These are phyloP conservation scores for Tolypocladium endophyticum DNA, from an alignment of 2,329 filamentous ascomycete species.

Conservation along the genomic window DNA sequence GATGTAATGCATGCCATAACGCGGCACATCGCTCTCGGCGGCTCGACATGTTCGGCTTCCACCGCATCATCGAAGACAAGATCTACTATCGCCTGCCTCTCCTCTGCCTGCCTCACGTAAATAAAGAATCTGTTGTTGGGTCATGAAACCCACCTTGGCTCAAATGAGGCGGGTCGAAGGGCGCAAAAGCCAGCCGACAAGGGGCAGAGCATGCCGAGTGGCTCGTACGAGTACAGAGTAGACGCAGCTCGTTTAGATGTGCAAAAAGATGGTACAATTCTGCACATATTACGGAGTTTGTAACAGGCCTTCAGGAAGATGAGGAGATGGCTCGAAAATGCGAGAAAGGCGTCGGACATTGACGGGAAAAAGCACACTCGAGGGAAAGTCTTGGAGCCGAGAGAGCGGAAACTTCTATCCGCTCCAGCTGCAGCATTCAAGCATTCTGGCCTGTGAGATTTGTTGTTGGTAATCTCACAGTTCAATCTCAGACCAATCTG, in stretches of 20 bases:
- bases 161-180: not conserved
- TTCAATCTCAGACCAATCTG: conserved; percentile 4
- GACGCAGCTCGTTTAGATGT: not conserved
- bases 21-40: not conserved
- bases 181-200: conserved; percentile 9
- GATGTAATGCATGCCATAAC: conserved; percentile 13
- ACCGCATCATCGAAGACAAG: not conserved
- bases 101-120: not conserved
- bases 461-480: not conserved
- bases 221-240: not conserved
- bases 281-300: not conserved
- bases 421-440: not conserved
- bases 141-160: not conserved
- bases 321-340: no score
- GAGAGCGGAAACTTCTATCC: not conserved
- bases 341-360: not conserved
- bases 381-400: not conserved
- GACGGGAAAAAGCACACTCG: not conserved
- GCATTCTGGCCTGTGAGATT: not conserved
- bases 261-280: not conserved
- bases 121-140: not conserved
- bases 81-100: not conserved
- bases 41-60: not conserved
- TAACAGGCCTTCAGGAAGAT: not conserved
- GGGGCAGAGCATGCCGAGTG: not conserved